These are phyloP conservation scores for Mycena capillaripes DNA, from an alignment of 768 basidiomycete species.

Conservation along the genomic window DNA sequence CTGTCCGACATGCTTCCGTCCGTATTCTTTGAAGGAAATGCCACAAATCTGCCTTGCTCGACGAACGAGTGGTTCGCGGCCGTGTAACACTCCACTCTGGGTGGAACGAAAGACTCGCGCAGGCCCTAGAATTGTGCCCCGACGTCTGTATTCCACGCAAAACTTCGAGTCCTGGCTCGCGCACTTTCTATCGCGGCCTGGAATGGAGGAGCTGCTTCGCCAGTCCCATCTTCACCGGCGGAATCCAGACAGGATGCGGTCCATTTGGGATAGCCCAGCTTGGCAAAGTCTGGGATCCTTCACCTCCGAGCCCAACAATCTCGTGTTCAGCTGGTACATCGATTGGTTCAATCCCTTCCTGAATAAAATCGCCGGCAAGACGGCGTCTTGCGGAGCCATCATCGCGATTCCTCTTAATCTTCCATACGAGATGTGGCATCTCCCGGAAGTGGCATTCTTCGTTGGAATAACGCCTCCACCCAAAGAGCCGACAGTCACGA, in stretches of 20 bases:
- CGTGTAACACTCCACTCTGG: conserved; percentile 24
- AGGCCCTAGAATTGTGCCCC: conserved; percentile 20
- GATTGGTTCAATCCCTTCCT: conserved; percentile 40
- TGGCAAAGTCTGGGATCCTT: conserved; percentile 27
- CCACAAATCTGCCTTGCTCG: conserved; percentile 22
- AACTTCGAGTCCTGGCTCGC: conserved; percentile 17
- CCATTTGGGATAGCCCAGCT: conserved; percentile 26
- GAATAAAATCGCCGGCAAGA: conserved; percentile 36
- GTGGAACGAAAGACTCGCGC: conserved; percentile 16
- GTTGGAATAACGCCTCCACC: conserved; percentile 35
- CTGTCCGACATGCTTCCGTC: conserved; percentile 24
- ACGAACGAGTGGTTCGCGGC: neutral
- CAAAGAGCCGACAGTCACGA: conserved; percentile 6
- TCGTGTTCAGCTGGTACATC: conserved; percentile 2
- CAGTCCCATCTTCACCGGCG: conserved; percentile 13
- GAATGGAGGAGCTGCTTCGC: conserved; percentile 22
- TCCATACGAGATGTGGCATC: conserved; percentile 37
- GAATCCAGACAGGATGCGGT: conserved; percentile 6
- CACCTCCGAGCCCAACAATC: conserved; percentile 22
- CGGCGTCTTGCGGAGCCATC: conserved; percentile 21
- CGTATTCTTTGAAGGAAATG: conserved; percentile 12
- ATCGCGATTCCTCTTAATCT: conserved; percentile 43
- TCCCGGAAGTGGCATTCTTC: conserved; percentile 35
- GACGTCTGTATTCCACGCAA: conserved; percentile 22
- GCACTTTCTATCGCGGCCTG: conserved; percentile 22